Percentiles rank a stretch among this genome's conserved stretches.
Conservation (phyloP, 164 flowering plant genomes). For the Chloranthus sessilifolius region DNA sequence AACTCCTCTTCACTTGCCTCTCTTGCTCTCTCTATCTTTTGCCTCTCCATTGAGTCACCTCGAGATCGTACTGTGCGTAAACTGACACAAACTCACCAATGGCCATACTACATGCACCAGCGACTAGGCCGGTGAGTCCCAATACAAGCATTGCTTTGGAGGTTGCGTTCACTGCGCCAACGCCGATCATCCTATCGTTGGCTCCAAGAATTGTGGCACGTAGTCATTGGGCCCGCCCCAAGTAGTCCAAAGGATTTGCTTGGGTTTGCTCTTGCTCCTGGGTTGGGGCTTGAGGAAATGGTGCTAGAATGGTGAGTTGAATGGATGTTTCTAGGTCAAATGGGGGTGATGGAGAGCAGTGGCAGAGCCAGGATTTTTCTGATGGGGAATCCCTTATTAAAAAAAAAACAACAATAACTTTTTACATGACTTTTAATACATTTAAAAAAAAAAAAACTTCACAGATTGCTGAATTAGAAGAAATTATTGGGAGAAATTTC, state of each 20-base stretch:
- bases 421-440: too few species aligned
- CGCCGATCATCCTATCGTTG: conserved; percentile 22
- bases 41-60: conserved; percentile 20
- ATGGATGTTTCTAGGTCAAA: background rate
- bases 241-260: conserved; percentile 1
- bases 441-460: too few species aligned
- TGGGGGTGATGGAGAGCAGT: background rate
- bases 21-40: conserved; percentile 1
- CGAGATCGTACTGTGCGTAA: conserved; percentile 17
- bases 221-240: conserved; percentile 16
- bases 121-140: conserved; percentile 15
- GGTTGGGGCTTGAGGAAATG: background rate
- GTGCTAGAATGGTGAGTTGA: background rate
- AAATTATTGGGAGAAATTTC: too few species aligned
- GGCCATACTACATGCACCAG: conserved; percentile 22
- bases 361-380: too few species aligned
- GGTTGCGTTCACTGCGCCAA: conserved; percentile 13
- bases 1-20: background rate
- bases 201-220: conserved; percentile 19
- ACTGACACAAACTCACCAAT: conserved; percentile 21
- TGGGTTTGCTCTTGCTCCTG: background rate
- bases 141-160: conserved; percentile 15
- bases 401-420: too few species aligned
- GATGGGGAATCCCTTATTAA: too few species aligned
- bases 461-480: too few species aligned